Percentiles rank a stretch among this genome's conserved stretches.
Conservation (phyloP, 2,329 filamentous ascomycete genomes). For the Myrmaecium sp. region DNA sequence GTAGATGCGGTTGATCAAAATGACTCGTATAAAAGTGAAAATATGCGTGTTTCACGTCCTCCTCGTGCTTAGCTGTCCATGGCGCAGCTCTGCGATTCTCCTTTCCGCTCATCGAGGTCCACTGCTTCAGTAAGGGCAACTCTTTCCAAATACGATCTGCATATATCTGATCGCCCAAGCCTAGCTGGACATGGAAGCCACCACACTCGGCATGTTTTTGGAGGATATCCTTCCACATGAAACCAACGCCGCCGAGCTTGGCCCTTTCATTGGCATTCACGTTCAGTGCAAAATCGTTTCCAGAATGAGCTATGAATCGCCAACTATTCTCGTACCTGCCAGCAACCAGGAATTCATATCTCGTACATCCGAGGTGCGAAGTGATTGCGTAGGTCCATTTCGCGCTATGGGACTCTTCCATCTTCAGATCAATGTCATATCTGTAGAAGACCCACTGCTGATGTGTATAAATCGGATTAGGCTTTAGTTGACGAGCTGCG, state of each 20-base stretch:
- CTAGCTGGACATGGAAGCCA: slow-evolving; percentile 87
- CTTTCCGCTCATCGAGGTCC: slow-evolving; percentile 82
- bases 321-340: slow-evolving; percentile 80
- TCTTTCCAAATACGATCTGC: slow-evolving; percentile 94
- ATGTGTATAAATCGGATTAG: slow-evolving; percentile 70
- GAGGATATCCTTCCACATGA: slow-evolving; percentile 98
- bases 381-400: slow-evolving; percentile 98
- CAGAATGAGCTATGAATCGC: slow-evolving; percentile 91
- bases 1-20: slow-evolving; percentile 87
- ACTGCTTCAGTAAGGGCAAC: slow-evolving; percentile 82
- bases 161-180: slow-evolving; percentile 86
- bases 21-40: slow-evolving; percentile 99
- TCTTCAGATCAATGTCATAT: slow-evolving; percentile 78
- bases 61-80: slow-evolving; percentile 90
- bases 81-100: slow-evolving; percentile 78
- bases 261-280: slow-evolving; percentile 75
- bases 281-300: slow-evolving; percentile 83
- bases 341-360: slow-evolving; percentile 92
- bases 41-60: slow-evolving; percentile 89
- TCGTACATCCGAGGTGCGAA: slow-evolving; percentile 89
- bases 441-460: slow-evolving; percentile 93
- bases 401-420: slow-evolving; percentile 61
- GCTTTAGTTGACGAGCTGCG: slow-evolving; percentile 54
- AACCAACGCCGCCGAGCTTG: slow-evolving; percentile 72
- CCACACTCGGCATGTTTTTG: slow-evolving; percentile 95